Conservation (phyloP, 768 basidiomycete genomes). For the Coprinellus micaceus region DNA sequence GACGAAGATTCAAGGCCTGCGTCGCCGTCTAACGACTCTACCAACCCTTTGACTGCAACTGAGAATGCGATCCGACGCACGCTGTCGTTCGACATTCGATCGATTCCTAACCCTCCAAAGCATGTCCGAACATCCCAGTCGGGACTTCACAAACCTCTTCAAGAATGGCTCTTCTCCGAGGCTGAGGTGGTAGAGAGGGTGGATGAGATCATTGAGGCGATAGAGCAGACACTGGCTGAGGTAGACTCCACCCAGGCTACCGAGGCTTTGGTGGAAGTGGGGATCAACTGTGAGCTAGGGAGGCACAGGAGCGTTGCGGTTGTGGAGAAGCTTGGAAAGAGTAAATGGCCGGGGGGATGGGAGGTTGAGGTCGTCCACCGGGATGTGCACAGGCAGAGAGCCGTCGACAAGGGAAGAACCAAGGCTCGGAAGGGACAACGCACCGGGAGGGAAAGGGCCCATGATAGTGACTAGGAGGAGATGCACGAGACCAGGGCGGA, state of each 20-base stretch:
- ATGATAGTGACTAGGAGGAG: no score
- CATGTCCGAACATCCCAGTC: neutral
- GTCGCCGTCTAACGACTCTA: no score
- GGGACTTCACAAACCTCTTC: neutral
- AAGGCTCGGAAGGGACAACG: no score
- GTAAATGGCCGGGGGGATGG: conserved; percentile 19
- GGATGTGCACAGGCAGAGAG: conserved; percentile 19
- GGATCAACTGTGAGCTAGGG: conserved; percentile 24
- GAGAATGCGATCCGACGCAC: no score
- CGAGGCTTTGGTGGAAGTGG: conserved; percentile 6
- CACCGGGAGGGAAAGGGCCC: no score
- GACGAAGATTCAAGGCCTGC: no score
- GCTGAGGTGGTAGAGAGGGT: neutral
- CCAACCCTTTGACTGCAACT: no score
- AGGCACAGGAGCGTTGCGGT: conserved; percentile 26
- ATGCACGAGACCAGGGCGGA: no score
- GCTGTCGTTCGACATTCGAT: neutral
- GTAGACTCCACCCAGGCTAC: neutral
- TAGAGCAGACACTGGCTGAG: neutral
- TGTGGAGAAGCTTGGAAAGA: conserved; percentile 22
- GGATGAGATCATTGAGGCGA: neutral
- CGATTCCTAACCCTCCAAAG: neutral
- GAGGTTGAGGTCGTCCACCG: conserved; percentile 18
- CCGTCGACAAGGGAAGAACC: no score
- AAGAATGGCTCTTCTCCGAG: neutral